Evolutionary conservation across 2,329 filamentous ascomycete genomes (phyloP).

Genomic region (Sporothrix dimorphospora): DNA sequence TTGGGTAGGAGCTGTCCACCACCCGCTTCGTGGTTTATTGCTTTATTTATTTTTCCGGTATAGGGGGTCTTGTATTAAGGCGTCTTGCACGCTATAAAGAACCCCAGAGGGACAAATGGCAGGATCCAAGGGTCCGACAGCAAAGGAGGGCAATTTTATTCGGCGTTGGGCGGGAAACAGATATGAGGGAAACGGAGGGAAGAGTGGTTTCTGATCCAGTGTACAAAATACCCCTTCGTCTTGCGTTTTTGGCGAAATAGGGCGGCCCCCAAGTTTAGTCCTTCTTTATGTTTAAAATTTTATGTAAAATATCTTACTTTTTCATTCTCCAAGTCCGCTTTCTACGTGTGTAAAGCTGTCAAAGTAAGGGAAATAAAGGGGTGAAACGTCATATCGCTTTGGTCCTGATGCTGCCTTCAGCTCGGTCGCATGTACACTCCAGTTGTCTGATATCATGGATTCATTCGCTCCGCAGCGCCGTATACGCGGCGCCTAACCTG

Average conservation of each 20-base stretch:
- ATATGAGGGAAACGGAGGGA: not conserved
- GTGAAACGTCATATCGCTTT: not conserved
- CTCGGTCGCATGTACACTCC: not conserved
- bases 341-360: not conserved
- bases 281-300: not conserved
- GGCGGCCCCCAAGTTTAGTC: not conserved
- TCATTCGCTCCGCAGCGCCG: conserved; percentile 2
- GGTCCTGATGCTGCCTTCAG: too few relatives aligned
- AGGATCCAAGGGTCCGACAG: not conserved
- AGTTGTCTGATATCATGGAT: conserved; percentile 11
- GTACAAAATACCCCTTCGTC: conserved; percentile 23
- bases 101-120: not conserved
- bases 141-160: not conserved
- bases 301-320: not conserved
- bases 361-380: not conserved
- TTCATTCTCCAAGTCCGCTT: not conserved
- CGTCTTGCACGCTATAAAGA: not conserved
- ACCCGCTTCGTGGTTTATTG: not conserved
- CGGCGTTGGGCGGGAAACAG: conserved; percentile 18
- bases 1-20: not conserved
- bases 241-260: conserved; percentile 2
- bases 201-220: not conserved
- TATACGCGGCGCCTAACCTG: not conserved
- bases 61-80: not conserved
- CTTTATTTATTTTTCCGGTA: not conserved